phyloP scores from a whole-genome alignment of 805 yeast genomes.

The Yarrowia divulgata region DNA sequence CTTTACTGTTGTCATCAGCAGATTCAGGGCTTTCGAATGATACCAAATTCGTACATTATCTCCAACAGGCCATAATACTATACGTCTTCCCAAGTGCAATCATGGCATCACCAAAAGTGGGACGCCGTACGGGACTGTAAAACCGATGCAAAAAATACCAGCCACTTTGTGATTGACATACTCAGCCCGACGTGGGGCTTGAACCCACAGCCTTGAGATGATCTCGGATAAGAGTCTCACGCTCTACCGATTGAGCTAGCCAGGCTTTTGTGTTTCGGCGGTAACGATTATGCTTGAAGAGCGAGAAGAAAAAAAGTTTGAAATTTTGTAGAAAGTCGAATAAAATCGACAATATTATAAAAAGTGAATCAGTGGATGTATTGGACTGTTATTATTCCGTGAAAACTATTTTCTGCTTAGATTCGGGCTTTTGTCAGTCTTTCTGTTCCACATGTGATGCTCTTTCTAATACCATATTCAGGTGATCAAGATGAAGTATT shows the following conservation, averaged over 20 bases:
- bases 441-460: too few relatives aligned
- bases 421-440: too few relatives aligned
- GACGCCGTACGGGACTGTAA: not conserved
- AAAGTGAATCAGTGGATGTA: too few relatives aligned
- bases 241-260: conserved; percentile 38
- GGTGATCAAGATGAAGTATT: too few relatives aligned
- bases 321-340: not conserved
- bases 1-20: not conserved
- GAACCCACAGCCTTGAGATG: conserved; percentile 37
- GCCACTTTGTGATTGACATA: not conserved
- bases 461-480: too few relatives aligned
- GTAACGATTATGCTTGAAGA: not conserved
- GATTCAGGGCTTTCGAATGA: not conserved
- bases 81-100: too few relatives aligned
- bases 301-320: not conserved
- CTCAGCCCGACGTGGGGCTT: conserved; percentile 35
- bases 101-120: not conserved
- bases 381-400: too few relatives aligned
- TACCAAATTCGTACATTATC: not conserved
- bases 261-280: conserved; percentile 8
- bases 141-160: not conserved
- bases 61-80: too few relatives aligned
- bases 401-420: too few relatives aligned
- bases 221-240: conserved; percentile 24
- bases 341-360: not conserved